Evolutionary conservation across 176 grass and related monocot genomes (phyloP), one percentile per base, ranked within the genome.

Genomic region (Musa beccarii): DNA sequence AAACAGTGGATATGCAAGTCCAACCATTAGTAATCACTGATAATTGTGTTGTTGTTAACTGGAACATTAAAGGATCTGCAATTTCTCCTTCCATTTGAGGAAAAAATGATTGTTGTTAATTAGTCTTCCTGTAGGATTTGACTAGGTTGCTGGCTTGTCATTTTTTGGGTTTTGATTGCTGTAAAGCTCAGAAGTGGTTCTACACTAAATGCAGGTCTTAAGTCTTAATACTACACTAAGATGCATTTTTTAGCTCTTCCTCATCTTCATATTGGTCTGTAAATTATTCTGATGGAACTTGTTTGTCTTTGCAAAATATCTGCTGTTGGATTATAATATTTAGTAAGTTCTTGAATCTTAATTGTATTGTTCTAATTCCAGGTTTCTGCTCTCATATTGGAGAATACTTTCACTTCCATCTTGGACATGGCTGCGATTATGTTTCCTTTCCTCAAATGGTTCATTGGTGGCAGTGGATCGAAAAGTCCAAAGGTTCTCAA

Each of bases 401-500:
- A 99, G 84, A 99, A 99, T 85, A 99, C 96, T 55, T 99, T 99
- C 78, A 99, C 96, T 71, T 99, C 96, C 50, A 88, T 99, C 76
- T 76, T 92, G 78, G 96, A 99, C 81, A 99, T 99, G 96, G 91
- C 96, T 65, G 85, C 88, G 68, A 85, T 99, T 76, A 95, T 99
- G 91, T 80, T 99, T 59, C 96, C 96, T 56, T 92, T 99, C 80
- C 74, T 99, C 74, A 89, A 85, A 85, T 94, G 88, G 88, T 99
- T 99, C 75, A 92, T 99, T 81, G 96, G 94, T 74, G 88, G 96
- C 76, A 92, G 79, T 87, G 68, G 79, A 67, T 81, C 96, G 69
- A 95, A 89, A 81, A 91, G 91, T 59, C 86, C 76, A 79, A 99
- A 99, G 75, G 73, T 95, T 91, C 79, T 99, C 28, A 99, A 99